Percentiles rank a stretch among this genome's conserved stretches.
phyloP scores from a whole-genome alignment of 2,329 filamentous ascomycete genomes.

The Hypoxylon sp. region DNA sequence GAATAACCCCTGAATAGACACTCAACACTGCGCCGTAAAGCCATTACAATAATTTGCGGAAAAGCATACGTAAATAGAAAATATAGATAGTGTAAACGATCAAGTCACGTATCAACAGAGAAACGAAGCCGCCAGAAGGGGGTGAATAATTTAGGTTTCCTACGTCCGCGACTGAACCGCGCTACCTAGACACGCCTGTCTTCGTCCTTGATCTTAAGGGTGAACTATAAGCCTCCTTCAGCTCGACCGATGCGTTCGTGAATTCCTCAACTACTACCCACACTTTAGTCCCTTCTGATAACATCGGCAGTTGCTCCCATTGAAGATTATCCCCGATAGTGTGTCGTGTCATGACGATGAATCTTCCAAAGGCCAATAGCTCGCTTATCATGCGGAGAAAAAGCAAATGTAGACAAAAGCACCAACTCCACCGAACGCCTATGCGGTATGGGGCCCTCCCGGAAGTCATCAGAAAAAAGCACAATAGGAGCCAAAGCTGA shows the following conservation, averaged over 20 bases:
- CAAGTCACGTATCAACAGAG: slow-evolving; percentile 16
- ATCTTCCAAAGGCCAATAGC: slow-evolving; percentile 26
- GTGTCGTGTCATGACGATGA: slow-evolving; percentile 12
- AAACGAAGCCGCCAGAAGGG: slow-evolving; percentile 14
- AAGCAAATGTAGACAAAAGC: slow-evolving; percentile 24
- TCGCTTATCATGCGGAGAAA: slow-evolving; percentile 39
- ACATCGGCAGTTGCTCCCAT: slow-evolving; percentile 11
- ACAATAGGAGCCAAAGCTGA: slow-evolving; percentile 32
- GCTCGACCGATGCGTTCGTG: slow-evolving; percentile 19
- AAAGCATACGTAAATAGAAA: neutral
- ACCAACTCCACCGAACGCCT: slow-evolving; percentile 46
- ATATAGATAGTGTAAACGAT: neutral
- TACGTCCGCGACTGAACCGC: slow-evolving; percentile 37
- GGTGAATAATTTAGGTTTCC: slow-evolving; percentile 48
- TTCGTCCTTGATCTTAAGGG: neutral
- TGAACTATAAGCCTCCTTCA: slow-evolving; percentile 23
- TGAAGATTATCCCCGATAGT: slow-evolving; percentile 14
- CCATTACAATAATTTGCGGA: neutral
- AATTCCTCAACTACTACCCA: slow-evolving; percentile 18
- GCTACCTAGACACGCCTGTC: slow-evolving; percentile 33
- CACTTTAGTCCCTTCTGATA: slow-evolving; percentile 21
- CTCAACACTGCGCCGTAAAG: neutral
- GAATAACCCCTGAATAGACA: neutral
- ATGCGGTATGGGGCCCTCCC: slow-evolving; percentile 42
- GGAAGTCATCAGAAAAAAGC: slow-evolving; percentile 36